These are phyloP conservation scores for Centella asiatica DNA, from an alignment of 129 eudicot genomes.

Conservation along the genomic window DNA sequence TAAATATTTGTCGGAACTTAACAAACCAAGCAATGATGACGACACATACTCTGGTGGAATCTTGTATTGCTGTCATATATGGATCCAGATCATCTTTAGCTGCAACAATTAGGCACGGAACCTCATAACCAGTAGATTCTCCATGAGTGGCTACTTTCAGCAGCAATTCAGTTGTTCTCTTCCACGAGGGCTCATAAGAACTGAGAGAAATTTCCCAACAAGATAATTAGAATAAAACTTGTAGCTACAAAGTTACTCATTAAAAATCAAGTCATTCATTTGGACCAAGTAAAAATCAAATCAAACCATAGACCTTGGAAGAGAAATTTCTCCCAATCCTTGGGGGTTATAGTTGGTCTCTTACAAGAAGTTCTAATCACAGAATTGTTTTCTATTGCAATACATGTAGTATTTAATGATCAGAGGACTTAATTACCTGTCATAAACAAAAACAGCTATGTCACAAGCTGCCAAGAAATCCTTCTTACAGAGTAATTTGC, in stretches of 20 bases:
- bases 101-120: conserved; percentile 88
- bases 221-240: background rate
- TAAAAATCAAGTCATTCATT: too few species aligned
- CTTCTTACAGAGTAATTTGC: conserved; percentile 35
- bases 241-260: background rate
- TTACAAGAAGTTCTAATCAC: too few species aligned
- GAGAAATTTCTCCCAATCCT: too few species aligned
- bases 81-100: conserved; percentile 91
- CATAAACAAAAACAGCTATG: conserved; percentile 77
- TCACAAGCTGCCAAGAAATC: conserved; percentile 92
- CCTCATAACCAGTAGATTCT: conserved; percentile 83
- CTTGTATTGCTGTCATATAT: conserved; percentile 69
- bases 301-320: too few species aligned
- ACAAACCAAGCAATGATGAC: background rate
- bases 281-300: too few species aligned
- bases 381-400: too few species aligned
- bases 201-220: conserved; percentile 26
- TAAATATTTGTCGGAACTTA: background rate
- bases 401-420: background rate
- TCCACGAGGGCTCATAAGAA: conserved; percentile 69
- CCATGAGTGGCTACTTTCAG: conserved; percentile 91
- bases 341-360: too few species aligned
- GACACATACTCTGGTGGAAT: conserved; percentile 77
- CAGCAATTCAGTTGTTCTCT: conserved; percentile 68
- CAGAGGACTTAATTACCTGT: conserved; percentile 42